Evolutionary conservation across 2,329 filamentous ascomycete genomes (phyloP).

Genomic region (Aulographum hederae): DNA sequence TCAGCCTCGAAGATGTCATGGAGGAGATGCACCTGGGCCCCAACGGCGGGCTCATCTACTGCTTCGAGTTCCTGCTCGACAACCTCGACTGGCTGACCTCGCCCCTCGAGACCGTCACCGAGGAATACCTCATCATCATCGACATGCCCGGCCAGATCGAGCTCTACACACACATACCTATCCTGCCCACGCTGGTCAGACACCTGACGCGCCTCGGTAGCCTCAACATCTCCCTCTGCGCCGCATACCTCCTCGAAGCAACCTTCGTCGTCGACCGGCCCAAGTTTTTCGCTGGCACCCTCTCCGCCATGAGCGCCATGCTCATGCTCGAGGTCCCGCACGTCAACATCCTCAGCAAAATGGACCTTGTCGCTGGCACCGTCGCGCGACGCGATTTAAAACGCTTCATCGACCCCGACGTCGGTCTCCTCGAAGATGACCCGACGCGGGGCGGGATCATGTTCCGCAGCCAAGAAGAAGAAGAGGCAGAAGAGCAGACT

Average conservation of each 20-base stretch:
- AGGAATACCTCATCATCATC: conserved; percentile 94
- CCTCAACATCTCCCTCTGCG: conserved; percentile 80
- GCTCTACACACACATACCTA: conserved; percentile 90
- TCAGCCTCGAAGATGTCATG: conserved; percentile 90
- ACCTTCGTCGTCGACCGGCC: conserved; percentile 91
- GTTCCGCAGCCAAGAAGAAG: conserved; percentile 19
- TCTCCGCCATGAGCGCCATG: conserved; percentile 98
- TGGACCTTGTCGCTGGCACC: conserved; percentile 88
- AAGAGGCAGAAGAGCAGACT: conserved; percentile 12
- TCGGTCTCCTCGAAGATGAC: conserved; percentile 64
- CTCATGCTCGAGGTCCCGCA: conserved; percentile 95
- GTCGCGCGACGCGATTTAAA: conserved; percentile 76
- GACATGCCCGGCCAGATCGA: conserved; percentile 99
- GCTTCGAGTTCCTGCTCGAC: conserved; percentile 88
- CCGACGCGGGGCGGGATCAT: conserved; percentile 24
- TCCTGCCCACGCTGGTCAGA: conserved; percentile 68
- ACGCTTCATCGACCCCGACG: conserved; percentile 76
- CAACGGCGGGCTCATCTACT: conserved; percentile 87
- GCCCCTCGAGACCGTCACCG: conserved; percentile 65
- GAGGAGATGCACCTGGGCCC: conserved; percentile 81
- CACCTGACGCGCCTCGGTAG: conserved; percentile 58
- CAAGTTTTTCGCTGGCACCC: conserved; percentile 91
- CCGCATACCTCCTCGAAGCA: conserved; percentile 83
- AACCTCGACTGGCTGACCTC: conserved; percentile 86
- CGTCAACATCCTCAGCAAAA: conserved; percentile 91